These are phyloP conservation scores for Pseudozyma tsukubaensis DNA, from an alignment of 1,284 basidiomycete genomes.

Conservation along the genomic window DNA sequence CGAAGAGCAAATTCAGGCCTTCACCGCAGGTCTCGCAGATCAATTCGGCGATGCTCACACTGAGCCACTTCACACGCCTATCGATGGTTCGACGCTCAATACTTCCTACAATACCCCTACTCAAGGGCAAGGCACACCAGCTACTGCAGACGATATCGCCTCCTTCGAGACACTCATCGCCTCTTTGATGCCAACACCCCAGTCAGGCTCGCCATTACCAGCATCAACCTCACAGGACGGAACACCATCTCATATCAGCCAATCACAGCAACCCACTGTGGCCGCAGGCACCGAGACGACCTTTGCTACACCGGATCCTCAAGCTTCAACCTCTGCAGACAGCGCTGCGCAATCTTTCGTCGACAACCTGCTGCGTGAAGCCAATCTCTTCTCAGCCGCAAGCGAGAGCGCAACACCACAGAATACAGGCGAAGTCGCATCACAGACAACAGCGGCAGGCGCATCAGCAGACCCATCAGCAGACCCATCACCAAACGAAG, in stretches of 20 bases:
- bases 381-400: slow-evolving; percentile 31
- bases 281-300: slow-evolving; percentile 9
- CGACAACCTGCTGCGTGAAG: slow-evolving; percentile 40
- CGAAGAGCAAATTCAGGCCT: slow-evolving; percentile 45
- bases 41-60: slow-evolving; percentile 16
- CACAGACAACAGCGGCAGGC: not conserved
- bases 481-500: not conserved
- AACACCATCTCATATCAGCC: not conserved
- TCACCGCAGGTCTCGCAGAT: slow-evolving; percentile 35
- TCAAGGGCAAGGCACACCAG: slow-evolving; percentile 40
- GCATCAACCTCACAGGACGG: slow-evolving; percentile 1
- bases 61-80: slow-evolving; percentile 21
- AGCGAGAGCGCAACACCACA: not conserved
- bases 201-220: slow-evolving; percentile 21
- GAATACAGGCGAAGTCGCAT: not conserved
- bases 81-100: slow-evolving; percentile 20
- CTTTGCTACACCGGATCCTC: slow-evolving; percentile 13
- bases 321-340: slow-evolving; percentile 17
- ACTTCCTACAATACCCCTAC: slow-evolving; percentile 36
- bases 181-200: slow-evolving; percentile 46
- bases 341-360: slow-evolving; percentile 42
- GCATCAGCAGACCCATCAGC: not conserved
- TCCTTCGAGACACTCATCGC: slow-evolving; percentile 47
- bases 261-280: not conserved
- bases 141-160: slow-evolving; percentile 39